Base-by-base conservation (phyloP, 2,329 filamentous ascomycete genomes). In the Aspergillus costaricaensis region DNA sequence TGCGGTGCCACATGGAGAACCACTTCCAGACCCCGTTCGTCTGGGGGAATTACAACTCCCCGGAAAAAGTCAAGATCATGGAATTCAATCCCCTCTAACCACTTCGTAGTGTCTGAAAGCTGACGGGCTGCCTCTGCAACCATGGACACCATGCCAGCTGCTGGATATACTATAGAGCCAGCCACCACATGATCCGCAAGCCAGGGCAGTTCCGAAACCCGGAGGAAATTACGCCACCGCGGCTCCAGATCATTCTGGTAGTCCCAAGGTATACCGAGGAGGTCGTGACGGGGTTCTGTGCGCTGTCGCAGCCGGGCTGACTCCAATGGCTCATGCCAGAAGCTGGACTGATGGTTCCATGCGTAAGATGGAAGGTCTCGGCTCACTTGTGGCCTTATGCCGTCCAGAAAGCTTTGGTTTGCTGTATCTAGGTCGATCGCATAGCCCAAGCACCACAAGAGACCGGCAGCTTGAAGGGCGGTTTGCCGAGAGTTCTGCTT, bases 191-290 rank as follows among this genome's bases (percentile, higher is more conserved):
- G 81, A 58, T 84, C 79, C 0, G 69, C 68, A 5, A 83, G 63
- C 83, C 83, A 85, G 10, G 69, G 70, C 32, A 62, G 51, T 15
- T 72, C 67, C 0, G 61, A 64, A 1, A 80, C 59, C 0, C 74
- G 74, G 5, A 82, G 68, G 23, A 80, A 70, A 51, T 81, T 80
- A 12, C 81, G 73, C 82, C 82, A 84, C 30, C 61, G 65, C 6
- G 74, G 71, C 54, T 71, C 69, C 2, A 67, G 47, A 4, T 60
- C 63, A 38, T 68, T 68, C 55, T 62, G 66, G 30, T 70, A 61
- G 6, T 61, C 53, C 10, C 60, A 17, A 2, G 62, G 64, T 4
- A 61, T 58, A 14, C 71, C 71, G 9, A 73, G 47, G 12, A 72
- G 58, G 54, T 71, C 65, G 58, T 65, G 61, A 3, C 67, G 62